Evolutionary conservation across 257 asterid genomes (phyloP).

Genomic region (Anisodus tanguticus): DNA sequence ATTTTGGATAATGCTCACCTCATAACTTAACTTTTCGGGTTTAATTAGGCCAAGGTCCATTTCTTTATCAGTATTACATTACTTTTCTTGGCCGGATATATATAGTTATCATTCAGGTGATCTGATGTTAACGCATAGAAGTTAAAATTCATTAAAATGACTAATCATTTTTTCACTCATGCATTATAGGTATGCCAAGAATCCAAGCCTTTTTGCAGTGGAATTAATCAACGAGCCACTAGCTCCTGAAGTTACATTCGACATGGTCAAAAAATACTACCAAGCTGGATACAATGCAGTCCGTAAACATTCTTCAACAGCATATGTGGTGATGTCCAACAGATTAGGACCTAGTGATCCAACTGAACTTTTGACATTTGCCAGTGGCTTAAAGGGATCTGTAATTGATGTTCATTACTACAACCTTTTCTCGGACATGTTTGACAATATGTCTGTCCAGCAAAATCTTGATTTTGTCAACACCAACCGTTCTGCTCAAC

Average conservation of each 20-base stretch:
- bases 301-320: constrained; percentile 51
- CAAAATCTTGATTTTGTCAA: constrained; percentile 57
- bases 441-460: constrained; percentile 43
- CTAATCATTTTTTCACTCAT: neutral
- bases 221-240: constrained; percentile 73
- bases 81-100: too few relatives aligned
- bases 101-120: too few relatives aligned
- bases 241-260: constrained; percentile 57
- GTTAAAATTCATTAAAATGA: neutral
- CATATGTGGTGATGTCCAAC: constrained; percentile 61
- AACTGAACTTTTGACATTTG: constrained; percentile 55
- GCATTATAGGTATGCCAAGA: constrained; percentile 52
- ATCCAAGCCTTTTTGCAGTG: constrained; percentile 63
- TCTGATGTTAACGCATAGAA: neutral
- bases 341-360: constrained; percentile 53
- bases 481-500: constrained; percentile 44
- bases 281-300: constrained; percentile 57
- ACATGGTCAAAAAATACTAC: constrained; percentile 47
- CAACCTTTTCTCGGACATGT: constrained; percentile 47
- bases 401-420: constrained; percentile 75
- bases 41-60: too few relatives aligned
- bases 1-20: too few relatives aligned
- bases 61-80: too few relatives aligned
- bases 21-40: too few relatives aligned
- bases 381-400: constrained; percentile 46